A percentile compares a stretch with the other conserved stretches of the same genome.
Evolutionary conservation across 2,329 filamentous ascomycete species (phyloP).

Genomic region (Cucurbitaria berberidis): DNA sequence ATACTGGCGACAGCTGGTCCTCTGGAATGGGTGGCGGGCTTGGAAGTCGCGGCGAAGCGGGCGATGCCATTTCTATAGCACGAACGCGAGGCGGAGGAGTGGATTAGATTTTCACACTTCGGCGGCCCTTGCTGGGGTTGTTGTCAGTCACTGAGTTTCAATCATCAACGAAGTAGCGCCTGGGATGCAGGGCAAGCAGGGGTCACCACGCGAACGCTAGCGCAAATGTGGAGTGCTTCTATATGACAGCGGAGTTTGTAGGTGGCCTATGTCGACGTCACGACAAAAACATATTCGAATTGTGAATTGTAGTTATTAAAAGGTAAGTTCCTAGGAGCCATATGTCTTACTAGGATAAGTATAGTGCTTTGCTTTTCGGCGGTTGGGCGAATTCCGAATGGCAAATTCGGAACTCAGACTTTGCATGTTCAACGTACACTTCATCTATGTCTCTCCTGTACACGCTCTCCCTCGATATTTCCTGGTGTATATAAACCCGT

Average conservation of each 20-base stretch:
- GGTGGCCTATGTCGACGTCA: constrained; percentile 1
- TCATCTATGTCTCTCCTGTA: background rate
- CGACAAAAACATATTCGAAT: background rate
- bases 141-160: constrained; percentile 19
- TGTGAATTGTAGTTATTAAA: background rate
- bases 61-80: constrained; percentile 30
- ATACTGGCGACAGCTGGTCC: constrained; percentile 84
- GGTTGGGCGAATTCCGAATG: background rate
- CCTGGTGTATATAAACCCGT: background rate
- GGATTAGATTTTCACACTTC: background rate
- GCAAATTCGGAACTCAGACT: constrained; percentile 2
- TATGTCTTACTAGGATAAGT: too few species aligned
- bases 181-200: constrained; percentile 27
- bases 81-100: background rate
- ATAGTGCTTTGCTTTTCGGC: background rate
- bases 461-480: background rate
- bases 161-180: constrained; percentile 12
- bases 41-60: constrained; percentile 82
- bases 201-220: constrained; percentile 6
- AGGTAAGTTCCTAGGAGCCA: background rate
- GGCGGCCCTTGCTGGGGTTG: background rate
- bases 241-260: background rate
- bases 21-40: constrained; percentile 94
- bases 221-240: constrained; percentile 4
- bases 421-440: background rate